These are phyloP conservation scores for Trichosporon coremiiforme DNA, from an alignment of 1,284 basidiomycete genomes.

Conservation along the genomic window DNA sequence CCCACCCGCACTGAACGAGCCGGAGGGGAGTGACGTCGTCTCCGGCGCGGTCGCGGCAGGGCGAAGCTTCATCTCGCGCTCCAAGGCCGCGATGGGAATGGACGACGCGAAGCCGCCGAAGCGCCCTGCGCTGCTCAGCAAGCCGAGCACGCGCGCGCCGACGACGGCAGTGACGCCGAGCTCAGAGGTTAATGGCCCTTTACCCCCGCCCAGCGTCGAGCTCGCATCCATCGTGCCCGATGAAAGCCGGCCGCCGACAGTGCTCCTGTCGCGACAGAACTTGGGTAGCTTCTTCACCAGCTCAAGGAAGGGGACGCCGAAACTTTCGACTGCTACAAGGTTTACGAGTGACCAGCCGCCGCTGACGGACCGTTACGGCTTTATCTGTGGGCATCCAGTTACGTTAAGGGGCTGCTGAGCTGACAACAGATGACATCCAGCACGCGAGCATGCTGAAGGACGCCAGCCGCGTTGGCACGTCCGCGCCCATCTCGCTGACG, in stretches of 20 bases:
- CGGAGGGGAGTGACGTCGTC: background rate
- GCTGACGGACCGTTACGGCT: conserved; percentile 90
- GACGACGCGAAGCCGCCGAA: conserved; percentile 46
- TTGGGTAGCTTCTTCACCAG: conserved; percentile 50
- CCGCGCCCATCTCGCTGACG: conserved; percentile 49
- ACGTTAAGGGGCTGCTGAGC: conserved; percentile 52
- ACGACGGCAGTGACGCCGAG: conserved; percentile 38
- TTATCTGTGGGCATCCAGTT: conserved; percentile 71
- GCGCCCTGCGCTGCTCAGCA: conserved; percentile 53
- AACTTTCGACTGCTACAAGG: conserved; percentile 56
- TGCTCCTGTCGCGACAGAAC: conserved; percentile 53
- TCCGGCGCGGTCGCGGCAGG: background rate
- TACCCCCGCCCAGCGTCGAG: conserved; percentile 64
- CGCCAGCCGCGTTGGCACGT: conserved; percentile 60
- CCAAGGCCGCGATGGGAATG: conserved; percentile 5
- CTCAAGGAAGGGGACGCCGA: conserved; percentile 40
- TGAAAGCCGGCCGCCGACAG: conserved; percentile 76
- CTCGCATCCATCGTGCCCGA: conserved; percentile 86
- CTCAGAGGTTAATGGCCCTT: conserved; percentile 12
- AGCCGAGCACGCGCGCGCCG: conserved; percentile 38
- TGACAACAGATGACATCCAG: conserved; percentile 70
- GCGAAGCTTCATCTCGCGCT: background rate
- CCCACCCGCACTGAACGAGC: background rate
- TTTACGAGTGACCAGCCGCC: conserved; percentile 65
- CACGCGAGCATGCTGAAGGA: conserved; percentile 73